Conservation (phyloP, 2,329 filamentous ascomycete species). For the Thermochaetoides dissita region DNA sequence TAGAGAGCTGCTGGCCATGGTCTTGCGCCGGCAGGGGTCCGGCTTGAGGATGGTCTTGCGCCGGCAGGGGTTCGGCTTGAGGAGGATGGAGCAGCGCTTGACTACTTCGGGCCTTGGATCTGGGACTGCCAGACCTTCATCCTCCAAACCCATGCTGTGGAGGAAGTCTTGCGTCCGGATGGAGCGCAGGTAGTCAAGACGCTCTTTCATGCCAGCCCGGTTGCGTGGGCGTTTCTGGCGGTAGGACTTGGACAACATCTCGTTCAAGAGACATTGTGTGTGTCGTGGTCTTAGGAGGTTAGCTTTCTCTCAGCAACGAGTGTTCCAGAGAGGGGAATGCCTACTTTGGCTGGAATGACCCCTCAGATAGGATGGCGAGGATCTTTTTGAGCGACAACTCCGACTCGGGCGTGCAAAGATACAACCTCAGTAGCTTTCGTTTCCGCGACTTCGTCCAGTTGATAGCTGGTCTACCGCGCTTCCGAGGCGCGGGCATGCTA, state of each 20-base stretch:
- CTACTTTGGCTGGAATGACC: conserved; percentile 8
- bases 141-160: no score
- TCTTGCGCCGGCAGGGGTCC: not conserved
- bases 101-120: not conserved
- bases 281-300: conserved; percentile 4
- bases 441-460: conserved; percentile 8
- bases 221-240: conserved; percentile 9
- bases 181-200: conserved; percentile 6
- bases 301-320: not conserved
- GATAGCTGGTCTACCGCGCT: conserved; percentile 6
- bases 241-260: conserved; percentile 10
- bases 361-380: conserved; percentile 5
- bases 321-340: not conserved
- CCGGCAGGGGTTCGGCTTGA: not conserved
- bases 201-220: conserved; percentile 4
- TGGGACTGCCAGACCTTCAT: not conserved
- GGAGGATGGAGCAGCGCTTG: conserved; percentile 7
- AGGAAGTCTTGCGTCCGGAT: conserved; percentile 1
- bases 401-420: conserved; percentile 9
- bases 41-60: conserved; percentile 1
- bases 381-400: conserved; percentile 8
- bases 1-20: not conserved
- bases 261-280: conserved; percentile 10
- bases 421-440: conserved; percentile 7
- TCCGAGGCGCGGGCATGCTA: not conserved